phyloP scores from a whole-genome alignment of 2,329 filamentous ascomycete species.

The Ciborinia camelliae region DNA sequence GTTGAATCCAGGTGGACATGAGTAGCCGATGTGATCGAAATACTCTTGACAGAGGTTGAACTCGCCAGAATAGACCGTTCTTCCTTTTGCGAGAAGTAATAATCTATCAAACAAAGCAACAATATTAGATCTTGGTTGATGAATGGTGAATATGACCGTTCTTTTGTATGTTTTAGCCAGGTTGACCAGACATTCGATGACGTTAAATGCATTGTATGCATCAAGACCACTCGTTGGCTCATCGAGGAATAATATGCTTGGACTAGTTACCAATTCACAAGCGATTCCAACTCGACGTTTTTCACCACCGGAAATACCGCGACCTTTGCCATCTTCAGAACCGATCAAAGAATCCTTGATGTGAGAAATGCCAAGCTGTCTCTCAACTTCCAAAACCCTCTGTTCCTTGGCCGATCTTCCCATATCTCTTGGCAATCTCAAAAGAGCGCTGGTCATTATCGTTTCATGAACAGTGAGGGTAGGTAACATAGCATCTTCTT shows the following conservation, averaged over 20 bases:
- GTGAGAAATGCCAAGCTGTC: constrained; percentile 88
- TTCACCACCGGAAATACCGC: constrained; percentile 95
- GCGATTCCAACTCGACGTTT: constrained; percentile 95
- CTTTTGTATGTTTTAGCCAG: constrained; percentile 95
- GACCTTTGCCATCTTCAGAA: constrained; percentile 88
- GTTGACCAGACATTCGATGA: constrained; percentile 91
- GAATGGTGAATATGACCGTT: constrained; percentile 97
- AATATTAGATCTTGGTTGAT: constrained; percentile 96
- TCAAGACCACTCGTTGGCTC: constrained; percentile 96
- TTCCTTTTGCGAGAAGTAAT: constrained; percentile 84
- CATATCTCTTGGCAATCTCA: constrained; percentile 93
- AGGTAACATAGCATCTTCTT: constrained; percentile 94
- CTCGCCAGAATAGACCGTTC: constrained; percentile 88
- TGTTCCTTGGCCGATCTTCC: constrained; percentile 83
- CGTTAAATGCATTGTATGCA: constrained; percentile 96
- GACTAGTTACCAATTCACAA: constrained; percentile 94
- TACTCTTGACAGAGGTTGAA: constrained; percentile 86
- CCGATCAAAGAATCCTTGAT: constrained; percentile 95
- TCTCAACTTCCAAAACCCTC: constrained; percentile 87
- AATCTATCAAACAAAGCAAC: constrained; percentile 94
- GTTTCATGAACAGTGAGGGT: constrained; percentile 98
- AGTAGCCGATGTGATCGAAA: constrained; percentile 87
- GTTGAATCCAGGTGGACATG: constrained; percentile 95
- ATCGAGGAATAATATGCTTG: constrained; percentile 94
- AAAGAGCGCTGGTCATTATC: constrained; percentile 86